Conservation (phyloP, 345 rosid species). For the Euphorbia peplus region DNA sequence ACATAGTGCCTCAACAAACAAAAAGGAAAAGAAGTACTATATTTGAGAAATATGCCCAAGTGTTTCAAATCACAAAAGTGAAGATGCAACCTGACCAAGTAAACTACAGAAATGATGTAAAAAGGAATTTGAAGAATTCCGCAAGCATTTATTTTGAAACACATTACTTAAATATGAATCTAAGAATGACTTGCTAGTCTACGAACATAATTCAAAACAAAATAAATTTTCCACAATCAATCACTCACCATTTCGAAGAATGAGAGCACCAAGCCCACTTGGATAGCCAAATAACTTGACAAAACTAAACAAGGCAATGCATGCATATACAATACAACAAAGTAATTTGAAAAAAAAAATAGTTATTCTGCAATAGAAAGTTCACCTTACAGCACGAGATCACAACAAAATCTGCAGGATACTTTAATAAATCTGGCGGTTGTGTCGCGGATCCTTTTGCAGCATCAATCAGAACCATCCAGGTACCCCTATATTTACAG, state of each 20-base stretch:
- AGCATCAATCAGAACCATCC: constrained; percentile 84
- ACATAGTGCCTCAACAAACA: background rate
- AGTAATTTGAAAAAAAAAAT: background rate
- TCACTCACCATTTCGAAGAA: constrained; percentile 67
- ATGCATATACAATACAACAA: constrained; percentile 14
- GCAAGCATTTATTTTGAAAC: background rate
- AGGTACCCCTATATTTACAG: constrained; percentile 47
- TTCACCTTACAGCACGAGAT: constrained; percentile 74
- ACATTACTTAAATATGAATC: background rate
- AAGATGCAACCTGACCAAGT: background rate
- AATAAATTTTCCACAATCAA: constrained; percentile 10
- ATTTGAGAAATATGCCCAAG: background rate
- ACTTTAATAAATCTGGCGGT: constrained; percentile 74
- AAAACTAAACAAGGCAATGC: constrained; percentile 22
- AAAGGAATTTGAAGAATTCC: background rate
- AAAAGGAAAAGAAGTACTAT: background rate
- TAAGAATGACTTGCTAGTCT: background rate
- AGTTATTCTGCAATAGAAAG: background rate
- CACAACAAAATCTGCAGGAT: constrained; percentile 89
- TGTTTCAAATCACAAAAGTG: background rate
- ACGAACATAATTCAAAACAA: background rate
- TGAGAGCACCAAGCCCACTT: constrained; percentile 97
- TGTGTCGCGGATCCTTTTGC: constrained; percentile 87
- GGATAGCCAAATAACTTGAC: constrained; percentile 94
- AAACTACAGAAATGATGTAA: background rate